Percentiles rank a stretch among this genome's conserved stretches.
Conservation (phyloP, 805 yeast species). For the Metschnikowia baotianmanensis region DNA sequence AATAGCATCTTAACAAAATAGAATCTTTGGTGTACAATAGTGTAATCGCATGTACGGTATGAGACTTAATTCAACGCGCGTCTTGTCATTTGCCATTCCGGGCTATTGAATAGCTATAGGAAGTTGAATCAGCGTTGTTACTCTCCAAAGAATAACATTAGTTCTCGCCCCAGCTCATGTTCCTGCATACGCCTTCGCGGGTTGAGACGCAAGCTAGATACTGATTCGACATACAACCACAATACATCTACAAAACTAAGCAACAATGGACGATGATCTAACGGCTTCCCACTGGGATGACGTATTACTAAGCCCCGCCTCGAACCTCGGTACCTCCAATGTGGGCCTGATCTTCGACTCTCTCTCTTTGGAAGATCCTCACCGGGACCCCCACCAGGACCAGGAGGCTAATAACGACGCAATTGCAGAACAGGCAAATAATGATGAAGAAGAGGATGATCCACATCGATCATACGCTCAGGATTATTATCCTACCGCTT, state of each 20-base stretch:
- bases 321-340: constrained; percentile 3
- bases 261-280: constrained; percentile 46
- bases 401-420: constrained; percentile 15
- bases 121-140: too few relatives aligned
- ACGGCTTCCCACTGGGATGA: constrained; percentile 65
- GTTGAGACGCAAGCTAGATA: neutral
- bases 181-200: neutral
- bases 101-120: too few relatives aligned
- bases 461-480: neutral
- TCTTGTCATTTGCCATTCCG: too few relatives aligned
- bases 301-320: constrained; percentile 36
- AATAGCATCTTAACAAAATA: neutral
- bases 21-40: neutral
- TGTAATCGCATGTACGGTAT: neutral
- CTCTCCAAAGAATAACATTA: too few relatives aligned
- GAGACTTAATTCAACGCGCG: neutral
- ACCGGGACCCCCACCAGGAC: constrained; percentile 18
- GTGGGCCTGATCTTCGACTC: constrained; percentile 15
- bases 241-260: too few relatives aligned
- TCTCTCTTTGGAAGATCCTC: constrained; percentile 15
- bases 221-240: neutral
- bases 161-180: too few relatives aligned
- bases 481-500: neutral
- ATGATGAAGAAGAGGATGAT: neutral
- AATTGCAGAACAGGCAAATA: constrained; percentile 5